These are phyloP conservation scores for Pseudocercospora eumusae DNA, from an alignment of 2,329 filamentous ascomycete genomes.

Conservation along the genomic window DNA sequence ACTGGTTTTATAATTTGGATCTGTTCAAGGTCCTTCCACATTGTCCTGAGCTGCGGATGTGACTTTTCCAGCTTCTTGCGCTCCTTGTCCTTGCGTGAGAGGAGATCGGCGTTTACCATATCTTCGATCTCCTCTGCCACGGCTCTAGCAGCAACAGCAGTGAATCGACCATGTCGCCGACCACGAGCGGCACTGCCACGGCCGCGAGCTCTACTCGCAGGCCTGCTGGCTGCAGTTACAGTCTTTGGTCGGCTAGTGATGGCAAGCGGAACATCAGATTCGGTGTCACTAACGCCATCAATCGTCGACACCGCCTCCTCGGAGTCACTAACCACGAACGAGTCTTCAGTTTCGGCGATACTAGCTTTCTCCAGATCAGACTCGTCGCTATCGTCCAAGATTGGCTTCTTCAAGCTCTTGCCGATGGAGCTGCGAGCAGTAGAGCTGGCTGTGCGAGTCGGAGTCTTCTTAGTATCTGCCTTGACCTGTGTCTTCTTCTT, in stretches of 20 bases:
- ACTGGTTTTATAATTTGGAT: conserved; percentile 66
- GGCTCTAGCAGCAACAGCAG: conserved; percentile 22
- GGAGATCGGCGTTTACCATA: conserved; percentile 19
- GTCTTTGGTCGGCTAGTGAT: conserved; percentile 5
- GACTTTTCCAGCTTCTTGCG: conserved; percentile 69
- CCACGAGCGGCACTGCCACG: conserved; percentile 15
- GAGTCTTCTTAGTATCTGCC: conserved; percentile 27
- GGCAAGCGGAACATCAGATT: conserved; percentile 36
- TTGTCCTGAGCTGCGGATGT: conserved; percentile 76
- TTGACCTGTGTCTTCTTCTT: conserved; percentile 17
- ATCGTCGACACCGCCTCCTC: conserved; percentile 29
- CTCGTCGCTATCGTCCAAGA: conserved; percentile 41
- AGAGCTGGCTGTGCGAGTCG: conserved; percentile 28
- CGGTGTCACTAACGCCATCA: conserved; percentile 31
- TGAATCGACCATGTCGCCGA: conserved; percentile 33
- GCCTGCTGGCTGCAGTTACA: conserved; percentile 7
- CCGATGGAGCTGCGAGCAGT: conserved; percentile 35
- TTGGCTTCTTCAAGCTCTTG: conserved; percentile 27
- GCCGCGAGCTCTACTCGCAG: conserved; percentile 15
- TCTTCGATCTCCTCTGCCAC: conserved; percentile 29
- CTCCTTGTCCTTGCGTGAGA: conserved; percentile 47
- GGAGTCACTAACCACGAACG: conserved; percentile 35
- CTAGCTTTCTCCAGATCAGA: conserved; percentile 40
- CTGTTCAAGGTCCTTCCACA: conserved; percentile 78
- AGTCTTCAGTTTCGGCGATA: conserved; percentile 33